Base-by-base conservation (phyloP, 768 basidiomycete species). In the Hemileccinum impolitum region DNA sequence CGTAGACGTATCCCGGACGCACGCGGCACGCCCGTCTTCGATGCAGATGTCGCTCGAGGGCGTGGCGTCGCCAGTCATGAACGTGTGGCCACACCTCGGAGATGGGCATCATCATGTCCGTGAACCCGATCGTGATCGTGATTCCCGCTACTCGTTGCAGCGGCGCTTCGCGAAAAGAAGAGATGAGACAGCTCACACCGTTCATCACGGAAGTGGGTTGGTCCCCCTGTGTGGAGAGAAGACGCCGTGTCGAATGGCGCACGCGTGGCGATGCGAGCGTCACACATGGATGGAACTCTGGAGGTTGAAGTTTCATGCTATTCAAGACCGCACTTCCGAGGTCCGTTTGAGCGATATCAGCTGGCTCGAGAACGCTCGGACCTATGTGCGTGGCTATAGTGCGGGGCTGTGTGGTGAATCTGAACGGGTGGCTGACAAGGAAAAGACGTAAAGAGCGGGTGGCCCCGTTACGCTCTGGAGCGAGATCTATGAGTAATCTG, bases 141-240 rank as follows among this genome's bases (percentile, higher is more conserved):
- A 23, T 45, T 43, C 28, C 52, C 51, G 2, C 55, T 28, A n/a
- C 37, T 67, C 25, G 67, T 67, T 32, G 74, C 75, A 8, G 82
- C 2, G 1, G 81, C 80, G 54, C 81, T 84, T 62, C 75, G 68
- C 45, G 81, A 84, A 56, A 79, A 81, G 52, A 79, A 75, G 56
- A 69, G 59, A 52, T 64, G 61, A 9, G 28, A 30, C 9, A 12
- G 9, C 64, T 52, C 18, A 58, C 47, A 19, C 57, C 66, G 39
- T 56, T 58, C 14, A 53, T 44, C 6, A 49, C 50, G 46, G 58
- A 59, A 36, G 52, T 38, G 19, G 41, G 52, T 53, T 39, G 57
- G 35, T 56, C 60, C 55, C 48, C 51, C 48, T 47, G 56, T 51
- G 45, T 44, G 46, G 47, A 25, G 19, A 51, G 38, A 59, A 65